Evolutionary conservation across 768 basidiomycete genomes (phyloP).

Genomic region (Gloeophyllum trabeum): DNA sequence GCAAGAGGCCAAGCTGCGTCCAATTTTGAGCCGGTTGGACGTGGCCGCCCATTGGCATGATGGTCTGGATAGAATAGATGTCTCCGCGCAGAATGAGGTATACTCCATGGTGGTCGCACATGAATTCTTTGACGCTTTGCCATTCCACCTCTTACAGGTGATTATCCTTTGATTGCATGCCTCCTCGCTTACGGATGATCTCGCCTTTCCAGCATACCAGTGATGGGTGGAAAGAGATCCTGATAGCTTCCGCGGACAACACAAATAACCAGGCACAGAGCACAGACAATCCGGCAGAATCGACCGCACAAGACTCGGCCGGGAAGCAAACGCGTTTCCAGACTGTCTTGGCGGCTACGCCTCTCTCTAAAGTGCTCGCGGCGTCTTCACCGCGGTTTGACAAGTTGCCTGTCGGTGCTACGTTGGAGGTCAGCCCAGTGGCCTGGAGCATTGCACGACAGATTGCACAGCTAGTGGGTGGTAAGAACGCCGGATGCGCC

Average conservation of each 20-base stretch:
- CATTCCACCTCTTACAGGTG: slow-evolving; percentile 84
- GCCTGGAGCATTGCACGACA: slow-evolving; percentile 58
- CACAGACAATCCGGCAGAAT: slow-evolving; percentile 17
- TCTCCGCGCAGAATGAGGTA: slow-evolving; percentile 20
- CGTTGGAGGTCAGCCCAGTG: slow-evolving; percentile 72
- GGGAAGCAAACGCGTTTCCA: too few relatives aligned
- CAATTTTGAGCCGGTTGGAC: slow-evolving; percentile 16
- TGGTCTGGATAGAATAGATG: slow-evolving; percentile 54
- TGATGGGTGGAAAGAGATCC: slow-evolving; percentile 79
- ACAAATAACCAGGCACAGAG: slow-evolving; percentile 20
- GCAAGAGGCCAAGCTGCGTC: slow-evolving; percentile 42
- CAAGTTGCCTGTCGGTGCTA: slow-evolving; percentile 52
- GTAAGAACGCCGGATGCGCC: slow-evolving; percentile 35
- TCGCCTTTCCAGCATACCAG: slow-evolving; percentile 46
- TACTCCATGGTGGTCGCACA: slow-evolving; percentile 90
- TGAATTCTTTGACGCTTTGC: slow-evolving; percentile 96
- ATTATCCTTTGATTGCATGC: background rate
- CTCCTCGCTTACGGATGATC: background rate
- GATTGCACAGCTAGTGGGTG: slow-evolving; percentile 51
- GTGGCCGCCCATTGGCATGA: slow-evolving; percentile 60
- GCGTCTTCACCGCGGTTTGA: slow-evolving; percentile 61
- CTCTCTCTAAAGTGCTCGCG: slow-evolving; percentile 44
- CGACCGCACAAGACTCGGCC: too few relatives aligned
- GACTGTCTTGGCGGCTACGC: slow-evolving; percentile 50
- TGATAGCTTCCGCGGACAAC: slow-evolving; percentile 43